A percentile compares a stretch with the other conserved stretches of the same genome.
Conservation (phyloP, 495 filamentous ascomycete genomes). For the Neurospora sp. region DNA sequence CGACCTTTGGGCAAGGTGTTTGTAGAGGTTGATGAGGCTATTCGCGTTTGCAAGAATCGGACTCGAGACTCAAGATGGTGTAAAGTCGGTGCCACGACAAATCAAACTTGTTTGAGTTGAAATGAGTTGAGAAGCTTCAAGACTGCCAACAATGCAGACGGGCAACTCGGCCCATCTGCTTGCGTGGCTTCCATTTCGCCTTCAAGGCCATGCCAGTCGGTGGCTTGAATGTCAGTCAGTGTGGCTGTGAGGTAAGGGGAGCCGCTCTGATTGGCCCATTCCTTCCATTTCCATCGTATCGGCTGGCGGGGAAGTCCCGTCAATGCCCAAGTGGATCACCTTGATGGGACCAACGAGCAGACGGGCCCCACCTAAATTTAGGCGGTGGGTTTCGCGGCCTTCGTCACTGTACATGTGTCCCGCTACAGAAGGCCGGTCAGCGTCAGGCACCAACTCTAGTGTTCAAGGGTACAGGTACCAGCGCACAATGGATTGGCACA, state of each 20-base stretch:
- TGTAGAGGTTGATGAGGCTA: not conserved
- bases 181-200: not conserved
- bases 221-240: not conserved
- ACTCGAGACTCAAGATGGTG: not conserved
- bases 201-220: not conserved
- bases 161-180: not conserved
- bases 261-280: not conserved
- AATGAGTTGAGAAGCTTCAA: not conserved
- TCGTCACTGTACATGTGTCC: not conserved
- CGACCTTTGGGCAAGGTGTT: not conserved
- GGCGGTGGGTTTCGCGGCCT: not conserved
- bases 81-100: not conserved
- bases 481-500: not conserved
- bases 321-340: not conserved
- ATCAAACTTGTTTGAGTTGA: not conserved
- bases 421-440: not conserved
- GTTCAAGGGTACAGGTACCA: not conserved
- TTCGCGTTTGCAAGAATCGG: not conserved
- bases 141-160: not conserved
- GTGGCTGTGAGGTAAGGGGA: not conserved
- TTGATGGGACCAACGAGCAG: not conserved
- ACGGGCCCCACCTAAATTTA: not conserved
- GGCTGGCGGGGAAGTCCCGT: not conserved
- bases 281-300: not conserved
- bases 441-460: not conserved